Evolutionary conservation across 73 alveolate species (phyloP).

Genomic region (Durusdinium trenchii): DNA sequence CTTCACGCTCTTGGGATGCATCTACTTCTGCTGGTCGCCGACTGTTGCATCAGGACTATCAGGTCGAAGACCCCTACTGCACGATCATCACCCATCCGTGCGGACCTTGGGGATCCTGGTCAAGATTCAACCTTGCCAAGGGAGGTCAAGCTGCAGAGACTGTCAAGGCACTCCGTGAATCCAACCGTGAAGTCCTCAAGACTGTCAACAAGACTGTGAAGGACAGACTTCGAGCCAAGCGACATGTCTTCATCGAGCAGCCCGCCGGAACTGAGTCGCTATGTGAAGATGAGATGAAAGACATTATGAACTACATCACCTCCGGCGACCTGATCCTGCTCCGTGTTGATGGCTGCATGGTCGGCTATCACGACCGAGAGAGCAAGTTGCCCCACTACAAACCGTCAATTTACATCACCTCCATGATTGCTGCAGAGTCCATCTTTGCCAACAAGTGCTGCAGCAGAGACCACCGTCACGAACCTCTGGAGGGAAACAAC

Average conservation of each 20-base stretch:
- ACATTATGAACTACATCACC: neutral
- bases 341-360: slow-evolving; percentile 17
- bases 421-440: neutral
- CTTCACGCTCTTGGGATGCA: neutral
- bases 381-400: neutral
- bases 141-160: neutral
- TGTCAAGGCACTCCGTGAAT: neutral
- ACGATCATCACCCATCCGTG: neutral
- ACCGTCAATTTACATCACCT: neutral
- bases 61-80: slow-evolving; percentile 1
- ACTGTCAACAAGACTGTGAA: neutral
- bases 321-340: neutral
- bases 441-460: neutral
- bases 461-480: neutral
- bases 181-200: neutral
- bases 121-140: neutral
- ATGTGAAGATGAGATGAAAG: too few species aligned
- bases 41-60: too few species aligned
- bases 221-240: neutral
- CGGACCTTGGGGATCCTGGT: neutral
- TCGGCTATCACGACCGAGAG: neutral
- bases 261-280: too few species aligned
- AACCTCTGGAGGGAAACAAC: neutral
- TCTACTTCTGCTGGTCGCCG: too few species aligned
- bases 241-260: slow-evolving; percentile 27